Conservation (phyloP, 2,329 filamentous ascomycete genomes). For the Plectosphaerella cucumerina region DNA sequence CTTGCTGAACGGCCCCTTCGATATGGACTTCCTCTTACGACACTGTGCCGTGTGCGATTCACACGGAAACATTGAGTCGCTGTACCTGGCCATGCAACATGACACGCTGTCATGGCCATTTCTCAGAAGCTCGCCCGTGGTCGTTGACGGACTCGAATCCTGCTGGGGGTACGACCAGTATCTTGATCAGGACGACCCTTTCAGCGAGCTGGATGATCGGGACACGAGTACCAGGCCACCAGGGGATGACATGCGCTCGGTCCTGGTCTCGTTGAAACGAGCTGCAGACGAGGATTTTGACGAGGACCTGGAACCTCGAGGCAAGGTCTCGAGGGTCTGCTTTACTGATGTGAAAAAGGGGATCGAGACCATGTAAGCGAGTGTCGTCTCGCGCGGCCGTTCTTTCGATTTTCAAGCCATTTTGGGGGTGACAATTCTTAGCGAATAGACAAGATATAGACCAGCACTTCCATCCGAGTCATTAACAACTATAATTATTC, state of each 20-base stretch:
- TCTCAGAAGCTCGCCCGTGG: conserved; percentile 42
- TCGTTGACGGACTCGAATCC: conserved; percentile 48
- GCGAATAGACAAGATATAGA: no score
- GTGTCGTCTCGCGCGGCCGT: background rate
- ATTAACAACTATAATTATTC: no score
- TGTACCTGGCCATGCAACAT: conserved; percentile 54
- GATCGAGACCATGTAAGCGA: no score
- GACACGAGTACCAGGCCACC: conserved; percentile 4
- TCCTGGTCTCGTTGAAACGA: conserved; percentile 38
- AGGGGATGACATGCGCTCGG: conserved; percentile 8
- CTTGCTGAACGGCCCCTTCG: conserved; percentile 37
- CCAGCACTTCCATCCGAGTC: no score
- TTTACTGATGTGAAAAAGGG: conserved; percentile 36
- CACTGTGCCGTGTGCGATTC: conserved; percentile 53
- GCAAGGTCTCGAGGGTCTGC: no score
- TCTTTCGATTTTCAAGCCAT: background rate
- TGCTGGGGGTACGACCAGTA: conserved; percentile 49
- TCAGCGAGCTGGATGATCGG: conserved; percentile 8
- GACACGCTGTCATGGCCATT: conserved; percentile 54
- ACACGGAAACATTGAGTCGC: conserved; percentile 51
- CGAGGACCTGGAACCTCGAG: no score
- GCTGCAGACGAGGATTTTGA: conserved; percentile 25
- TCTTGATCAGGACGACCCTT: conserved; percentile 39
- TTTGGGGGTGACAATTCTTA: no score
- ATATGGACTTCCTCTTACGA: conserved; percentile 45